Conservation (phyloP, 805 yeast genomes). For the Nakazawaea laoshanensis region DNA sequence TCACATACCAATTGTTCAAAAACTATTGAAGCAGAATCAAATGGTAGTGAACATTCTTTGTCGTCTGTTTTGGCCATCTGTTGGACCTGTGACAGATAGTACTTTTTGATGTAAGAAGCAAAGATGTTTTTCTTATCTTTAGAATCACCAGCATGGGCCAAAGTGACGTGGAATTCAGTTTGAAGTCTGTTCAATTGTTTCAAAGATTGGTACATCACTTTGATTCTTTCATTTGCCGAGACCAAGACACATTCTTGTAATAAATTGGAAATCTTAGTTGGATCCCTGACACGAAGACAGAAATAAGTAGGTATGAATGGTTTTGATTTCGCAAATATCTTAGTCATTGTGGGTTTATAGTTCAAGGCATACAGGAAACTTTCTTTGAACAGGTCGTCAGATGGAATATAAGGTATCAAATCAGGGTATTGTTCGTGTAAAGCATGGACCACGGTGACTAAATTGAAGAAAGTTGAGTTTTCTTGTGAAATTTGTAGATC, state of each 20-base stretch:
- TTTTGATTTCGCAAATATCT: slow-evolving; percentile 14
- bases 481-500: slow-evolving; percentile 35
- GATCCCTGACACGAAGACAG: slow-evolving; percentile 29
- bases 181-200: slow-evolving; percentile 32
- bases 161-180: slow-evolving; percentile 56
- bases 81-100: slow-evolving; percentile 13
- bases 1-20: slow-evolving; percentile 42
- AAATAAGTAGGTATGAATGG: slow-evolving; percentile 32
- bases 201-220: slow-evolving; percentile 14
- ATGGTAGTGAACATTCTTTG: no score
- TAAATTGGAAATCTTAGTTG: slow-evolving; percentile 5
- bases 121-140: slow-evolving; percentile 3
- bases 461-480: slow-evolving; percentile 42
- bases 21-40: no score
- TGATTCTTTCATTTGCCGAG: slow-evolving; percentile 2
- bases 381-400: slow-evolving; percentile 27
- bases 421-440: slow-evolving; percentile 34
- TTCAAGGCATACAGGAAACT: slow-evolving; percentile 47
- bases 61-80: slow-evolving; percentile 12
- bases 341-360: slow-evolving; percentile 45
- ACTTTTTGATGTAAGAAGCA: slow-evolving; percentile 12
- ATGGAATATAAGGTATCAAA: slow-evolving; percentile 31
- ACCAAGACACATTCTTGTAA: slow-evolving; percentile 14
- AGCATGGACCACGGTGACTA: slow-evolving; percentile 29
- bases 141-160: slow-evolving; percentile 34